phyloP scores from a whole-genome alignment of 1,284 basidiomycete genomes.

The Pseudozyma tsukubaensis region DNA sequence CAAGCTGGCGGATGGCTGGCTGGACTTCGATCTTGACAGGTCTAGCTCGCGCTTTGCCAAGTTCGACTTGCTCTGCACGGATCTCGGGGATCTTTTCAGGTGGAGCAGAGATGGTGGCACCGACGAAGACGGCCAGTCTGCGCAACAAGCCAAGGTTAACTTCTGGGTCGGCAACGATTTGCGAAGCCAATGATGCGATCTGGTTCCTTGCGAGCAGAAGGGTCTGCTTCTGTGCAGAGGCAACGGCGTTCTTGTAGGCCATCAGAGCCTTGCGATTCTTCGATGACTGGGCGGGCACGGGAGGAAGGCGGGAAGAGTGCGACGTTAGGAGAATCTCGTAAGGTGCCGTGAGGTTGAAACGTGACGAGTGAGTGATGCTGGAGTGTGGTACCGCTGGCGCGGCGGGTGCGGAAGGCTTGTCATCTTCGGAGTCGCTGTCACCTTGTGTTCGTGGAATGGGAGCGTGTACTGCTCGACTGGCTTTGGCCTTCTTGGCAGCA shows the following conservation, averaged over 20 bases:
- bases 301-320: constrained; percentile 30
- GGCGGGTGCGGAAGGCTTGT: neutral
- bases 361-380: constrained; percentile 50
- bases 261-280: constrained; percentile 19
- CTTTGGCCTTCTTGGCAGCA: constrained; percentile 1
- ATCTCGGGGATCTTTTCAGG: constrained; percentile 43
- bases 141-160: constrained; percentile 62
- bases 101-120: constrained; percentile 29
- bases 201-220: constrained; percentile 62
- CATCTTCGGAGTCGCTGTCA: constrained; percentile 17
- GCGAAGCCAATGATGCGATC: constrained; percentile 64
- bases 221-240: constrained; percentile 18
- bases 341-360: constrained; percentile 59
- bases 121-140: constrained; percentile 55
- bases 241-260: constrained; percentile 12
- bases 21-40: constrained; percentile 74
- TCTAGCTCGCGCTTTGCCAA: constrained; percentile 68
- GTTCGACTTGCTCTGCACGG: constrained; percentile 57
- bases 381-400: constrained; percentile 19
- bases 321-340: constrained; percentile 54
- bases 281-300: neutral
- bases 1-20: constrained; percentile 83
- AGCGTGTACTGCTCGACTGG: constrained; percentile 53
- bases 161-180: constrained; percentile 64
- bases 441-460: constrained; percentile 22